These are phyloP conservation scores for Pseudozyma flocculosa DNA, from an alignment of 1,284 basidiomycete species.

Conservation along the genomic window DNA sequence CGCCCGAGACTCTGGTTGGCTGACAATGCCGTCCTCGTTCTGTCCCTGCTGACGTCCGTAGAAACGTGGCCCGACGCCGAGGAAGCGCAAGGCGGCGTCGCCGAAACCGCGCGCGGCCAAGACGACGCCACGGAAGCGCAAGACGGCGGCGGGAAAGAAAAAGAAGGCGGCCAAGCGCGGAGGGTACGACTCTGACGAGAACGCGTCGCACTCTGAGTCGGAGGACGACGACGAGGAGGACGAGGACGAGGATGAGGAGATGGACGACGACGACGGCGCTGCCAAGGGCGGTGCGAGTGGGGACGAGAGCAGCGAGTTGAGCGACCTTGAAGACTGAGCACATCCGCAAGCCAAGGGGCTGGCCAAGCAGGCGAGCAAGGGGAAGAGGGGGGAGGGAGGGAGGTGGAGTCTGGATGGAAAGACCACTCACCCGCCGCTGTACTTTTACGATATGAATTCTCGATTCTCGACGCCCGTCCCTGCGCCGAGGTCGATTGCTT, in stretches of 20 bases:
- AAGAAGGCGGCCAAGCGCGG: conserved; percentile 1
- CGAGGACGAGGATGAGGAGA: conserved; percentile 8
- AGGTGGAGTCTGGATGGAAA: too few relatives aligned
- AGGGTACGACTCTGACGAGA: conserved; percentile 10
- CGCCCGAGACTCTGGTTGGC: too few relatives aligned
- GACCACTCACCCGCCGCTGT: too few relatives aligned
- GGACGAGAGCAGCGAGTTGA: not conserved
- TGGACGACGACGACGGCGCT: conserved; percentile 7
- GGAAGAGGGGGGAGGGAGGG: not conserved
- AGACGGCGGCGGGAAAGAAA: conserved; percentile 1
- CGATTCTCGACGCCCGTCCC: too few relatives aligned
- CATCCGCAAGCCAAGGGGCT: too few relatives aligned
- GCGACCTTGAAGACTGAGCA: not conserved
- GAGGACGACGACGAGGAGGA: conserved; percentile 13
- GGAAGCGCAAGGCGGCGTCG: too few relatives aligned
- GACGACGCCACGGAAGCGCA: conserved; percentile 1
- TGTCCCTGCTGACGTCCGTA: not conserved
- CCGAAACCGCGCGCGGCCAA: too few relatives aligned
- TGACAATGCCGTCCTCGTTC: too few relatives aligned
- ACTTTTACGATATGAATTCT: too few relatives aligned
- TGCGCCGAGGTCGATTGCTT: too few relatives aligned
- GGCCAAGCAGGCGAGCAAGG: too few relatives aligned
- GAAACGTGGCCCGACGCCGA: too few relatives aligned
- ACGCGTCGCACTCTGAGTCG: not conserved
- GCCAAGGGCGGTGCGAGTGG: conserved; percentile 4